Evolutionary conservation across 164 flowering plant species (phyloP), one percentile per base, ranked within the genome.

Genomic region (Magnolia changhungtana): DNA sequence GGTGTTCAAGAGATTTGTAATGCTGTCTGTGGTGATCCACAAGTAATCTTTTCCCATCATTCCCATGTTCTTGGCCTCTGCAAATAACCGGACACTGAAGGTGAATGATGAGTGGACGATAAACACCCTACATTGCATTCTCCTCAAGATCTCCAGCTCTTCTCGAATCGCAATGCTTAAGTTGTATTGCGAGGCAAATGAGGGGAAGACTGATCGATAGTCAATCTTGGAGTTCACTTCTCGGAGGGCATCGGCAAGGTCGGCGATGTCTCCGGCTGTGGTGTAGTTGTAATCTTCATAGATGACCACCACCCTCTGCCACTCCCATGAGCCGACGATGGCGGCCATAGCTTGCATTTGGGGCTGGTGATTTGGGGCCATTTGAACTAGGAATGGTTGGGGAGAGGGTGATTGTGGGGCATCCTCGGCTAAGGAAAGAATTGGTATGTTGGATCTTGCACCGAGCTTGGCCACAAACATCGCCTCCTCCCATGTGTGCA

Each of bases 391-490:
- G 88, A 21, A 84, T 71, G n/a, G 24, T 51, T 8, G 76, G 68
- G 8, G 82, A 8, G 71, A 2, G 8, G 31, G 71, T 49, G 18
- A 14, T 81, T 0, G 84, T 84, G n/a, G 78, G 63, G 82, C 59
- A 1, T 86, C 63, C 45, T 83, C 79, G 1, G 85, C 64, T 7
- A 90, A 83, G 5, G 91, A 87, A 29, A 90, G 52, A 8, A 85
- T 73, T 1, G 90, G 88, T 7, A 89, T 83, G 75, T 84, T 78
- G 71, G 83, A 76, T 73, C 18, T 69, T 64, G 70, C 79, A 74
- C 88, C 89, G 2, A 85, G 69, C 37, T 85, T 76, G 4, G 89
- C 89, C 2, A 84, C 85, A 21, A 87, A 52, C 9, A 85, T 82
- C 51, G 88, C 82, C 74, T 87, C 85, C 50, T 82, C 76, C 92